Percentiles rank a stretch among this genome's conserved stretches.
Evolutionary conservation across 78 protist species (phyloP).

Genomic region (Dictyostelium brefeldianum): DNA sequence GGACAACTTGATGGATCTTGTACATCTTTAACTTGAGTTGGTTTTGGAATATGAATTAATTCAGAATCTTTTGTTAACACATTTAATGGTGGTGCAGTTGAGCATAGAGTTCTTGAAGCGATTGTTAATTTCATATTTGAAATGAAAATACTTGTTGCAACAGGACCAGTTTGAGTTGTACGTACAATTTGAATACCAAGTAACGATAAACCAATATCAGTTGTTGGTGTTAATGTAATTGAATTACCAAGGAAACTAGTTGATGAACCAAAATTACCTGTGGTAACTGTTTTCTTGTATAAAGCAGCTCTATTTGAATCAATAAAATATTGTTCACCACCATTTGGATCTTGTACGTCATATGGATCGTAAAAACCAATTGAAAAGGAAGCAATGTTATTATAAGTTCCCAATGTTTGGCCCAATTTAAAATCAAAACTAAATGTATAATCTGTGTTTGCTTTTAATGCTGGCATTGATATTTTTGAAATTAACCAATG

Average conservation of each 20-base stretch:
- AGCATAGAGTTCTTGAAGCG: neutral
- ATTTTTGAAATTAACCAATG: neutral
- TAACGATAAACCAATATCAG: neutral
- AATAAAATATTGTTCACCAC: neutral
- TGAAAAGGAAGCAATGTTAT: neutral
- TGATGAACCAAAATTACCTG: neutral
- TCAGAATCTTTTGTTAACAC: slow-evolving; percentile 19
- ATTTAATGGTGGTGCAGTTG: neutral
- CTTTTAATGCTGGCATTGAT: slow-evolving; percentile 8
- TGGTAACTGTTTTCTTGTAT: neutral
- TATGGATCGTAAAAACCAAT: neutral
- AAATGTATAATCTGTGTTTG: neutral
- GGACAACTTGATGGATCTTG: slow-evolving; percentile 55
- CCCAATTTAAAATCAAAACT: neutral
- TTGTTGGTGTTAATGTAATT: too few relatives aligned
- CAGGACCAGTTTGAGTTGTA: neutral
- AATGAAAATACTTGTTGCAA: neutral
- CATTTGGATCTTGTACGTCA: neutral
- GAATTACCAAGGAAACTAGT: too few relatives aligned
- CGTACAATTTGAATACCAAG: neutral
- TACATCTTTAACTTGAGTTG: neutral
- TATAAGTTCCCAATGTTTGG: neutral
- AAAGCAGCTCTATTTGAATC: neutral
- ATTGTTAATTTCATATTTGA: neutral
- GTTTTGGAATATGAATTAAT: slow-evolving; percentile 6